phyloP scores from a whole-genome alignment of 2,329 filamentous ascomycete species.

The Botryotinia calthae region DNA sequence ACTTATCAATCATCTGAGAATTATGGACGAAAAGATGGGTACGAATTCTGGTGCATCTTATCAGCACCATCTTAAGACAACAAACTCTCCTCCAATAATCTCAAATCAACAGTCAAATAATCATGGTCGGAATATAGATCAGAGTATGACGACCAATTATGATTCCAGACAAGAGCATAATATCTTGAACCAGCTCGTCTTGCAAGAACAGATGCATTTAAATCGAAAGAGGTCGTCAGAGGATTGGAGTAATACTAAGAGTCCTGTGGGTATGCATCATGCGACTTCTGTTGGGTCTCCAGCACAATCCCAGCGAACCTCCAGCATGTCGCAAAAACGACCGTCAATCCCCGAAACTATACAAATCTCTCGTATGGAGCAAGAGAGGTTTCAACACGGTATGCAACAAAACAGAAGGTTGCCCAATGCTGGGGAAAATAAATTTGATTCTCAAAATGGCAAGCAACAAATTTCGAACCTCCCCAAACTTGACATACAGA shows the following conservation, averaged over 20 bases:
- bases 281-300: background rate
- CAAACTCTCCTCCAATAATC: background rate
- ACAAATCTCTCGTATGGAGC: background rate
- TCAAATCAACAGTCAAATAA: background rate
- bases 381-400: background rate
- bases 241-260: background rate
- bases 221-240: background rate
- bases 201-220: background rate
- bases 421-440: background rate
- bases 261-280: background rate
- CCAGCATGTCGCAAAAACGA: background rate
- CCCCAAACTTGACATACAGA: background rate
- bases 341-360: background rate
- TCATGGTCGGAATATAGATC: background rate
- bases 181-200: background rate
- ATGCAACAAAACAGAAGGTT: background rate
- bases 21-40: constrained; percentile 3
- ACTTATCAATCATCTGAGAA: constrained; percentile 4
- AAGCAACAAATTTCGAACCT: background rate
- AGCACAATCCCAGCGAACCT: background rate
- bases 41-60: background rate
- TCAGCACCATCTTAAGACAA: background rate
- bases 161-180: background rate
- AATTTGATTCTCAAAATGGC: background rate
- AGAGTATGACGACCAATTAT: background rate